phyloP scores from a whole-genome alignment of 345 rosid species.

The Gossypium mustelinum region DNA sequence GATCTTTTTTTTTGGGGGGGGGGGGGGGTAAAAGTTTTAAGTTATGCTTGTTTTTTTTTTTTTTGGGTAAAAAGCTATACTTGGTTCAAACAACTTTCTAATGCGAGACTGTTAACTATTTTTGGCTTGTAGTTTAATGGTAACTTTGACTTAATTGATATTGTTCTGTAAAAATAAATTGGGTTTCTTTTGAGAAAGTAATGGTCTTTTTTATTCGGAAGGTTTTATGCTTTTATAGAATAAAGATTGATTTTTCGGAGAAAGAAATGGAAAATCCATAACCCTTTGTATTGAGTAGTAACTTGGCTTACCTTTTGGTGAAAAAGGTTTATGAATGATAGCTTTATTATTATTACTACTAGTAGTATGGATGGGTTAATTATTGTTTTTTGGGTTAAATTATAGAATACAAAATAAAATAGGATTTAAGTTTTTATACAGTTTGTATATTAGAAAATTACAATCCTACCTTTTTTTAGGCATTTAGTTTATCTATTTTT shows the following conservation, averaged over 20 bases:
- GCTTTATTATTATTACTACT: too few species aligned
- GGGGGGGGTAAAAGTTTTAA: too few species aligned
- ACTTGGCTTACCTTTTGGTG: neutral
- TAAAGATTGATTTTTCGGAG: neutral
- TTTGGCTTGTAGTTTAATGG: neutral
- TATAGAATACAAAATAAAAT: too few species aligned
- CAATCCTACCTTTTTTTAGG: too few species aligned
- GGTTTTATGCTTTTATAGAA: neutral
- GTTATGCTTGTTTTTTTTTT: too few species aligned
- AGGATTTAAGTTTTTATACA: too few species aligned
- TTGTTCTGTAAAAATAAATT: neutral
- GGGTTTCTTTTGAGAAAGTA: neutral
- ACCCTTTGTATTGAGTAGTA: constrained; percentile 3
- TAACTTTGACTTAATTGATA: neutral
- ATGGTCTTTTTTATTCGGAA: neutral
- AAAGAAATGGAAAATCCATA: neutral
- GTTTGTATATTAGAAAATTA: too few species aligned
- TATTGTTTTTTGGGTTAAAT: too few species aligned
- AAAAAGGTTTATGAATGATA: neutral
- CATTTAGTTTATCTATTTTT: too few species aligned
- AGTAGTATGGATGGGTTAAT: too few species aligned
- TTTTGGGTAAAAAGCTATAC: neutral
- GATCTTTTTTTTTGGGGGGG: too few species aligned
- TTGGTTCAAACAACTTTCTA: neutral
- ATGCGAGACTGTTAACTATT: neutral